Evolutionary conservation across 441 rosid species (phyloP).

Genomic region (Adansonia madagascariensis): DNA sequence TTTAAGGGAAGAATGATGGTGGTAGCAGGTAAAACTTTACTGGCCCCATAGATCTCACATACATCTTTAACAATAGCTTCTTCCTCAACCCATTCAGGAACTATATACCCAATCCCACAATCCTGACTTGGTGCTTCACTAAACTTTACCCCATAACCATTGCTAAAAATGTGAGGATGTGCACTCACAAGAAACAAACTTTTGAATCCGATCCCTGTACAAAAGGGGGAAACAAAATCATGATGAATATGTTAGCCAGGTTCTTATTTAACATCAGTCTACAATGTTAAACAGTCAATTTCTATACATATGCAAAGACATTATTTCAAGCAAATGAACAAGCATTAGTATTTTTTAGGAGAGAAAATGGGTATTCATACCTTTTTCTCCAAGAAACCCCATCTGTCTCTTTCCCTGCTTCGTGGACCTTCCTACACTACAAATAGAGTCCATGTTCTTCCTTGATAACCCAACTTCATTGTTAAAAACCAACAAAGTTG

Average conservation of each 20-base stretch:
- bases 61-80: conserved; percentile 3
- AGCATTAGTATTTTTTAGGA: neutral
- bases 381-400: conserved; percentile 28
- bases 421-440: conserved; percentile 24
- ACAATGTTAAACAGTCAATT: neutral
- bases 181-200: conserved; percentile 28
- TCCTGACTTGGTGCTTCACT: conserved; percentile 20
- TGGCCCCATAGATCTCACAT: conserved; percentile 9
- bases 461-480: conserved; percentile 37
- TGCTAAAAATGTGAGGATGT: conserved; percentile 30
- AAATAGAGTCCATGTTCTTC: conserved; percentile 32
- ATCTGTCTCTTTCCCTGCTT: conserved; percentile 16
- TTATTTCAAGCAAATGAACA: neutral
- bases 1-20: conserved; percentile 23
- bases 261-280: neutral
- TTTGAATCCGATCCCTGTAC: conserved; percentile 31
- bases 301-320: neutral
- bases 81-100: conserved; percentile 25
- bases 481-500: conserved; percentile 39
- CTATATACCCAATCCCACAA: conserved; percentile 29
- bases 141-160: conserved; percentile 26
- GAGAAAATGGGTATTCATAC: neutral
- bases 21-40: conserved; percentile 6
- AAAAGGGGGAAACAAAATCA: neutral
- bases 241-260: neutral